A percentile compares a stretch with the other conserved stretches of the same genome.
phyloP scores from a whole-genome alignment of 2,329 filamentous ascomycete species.

The Colletotrichum euphorbiae region DNA sequence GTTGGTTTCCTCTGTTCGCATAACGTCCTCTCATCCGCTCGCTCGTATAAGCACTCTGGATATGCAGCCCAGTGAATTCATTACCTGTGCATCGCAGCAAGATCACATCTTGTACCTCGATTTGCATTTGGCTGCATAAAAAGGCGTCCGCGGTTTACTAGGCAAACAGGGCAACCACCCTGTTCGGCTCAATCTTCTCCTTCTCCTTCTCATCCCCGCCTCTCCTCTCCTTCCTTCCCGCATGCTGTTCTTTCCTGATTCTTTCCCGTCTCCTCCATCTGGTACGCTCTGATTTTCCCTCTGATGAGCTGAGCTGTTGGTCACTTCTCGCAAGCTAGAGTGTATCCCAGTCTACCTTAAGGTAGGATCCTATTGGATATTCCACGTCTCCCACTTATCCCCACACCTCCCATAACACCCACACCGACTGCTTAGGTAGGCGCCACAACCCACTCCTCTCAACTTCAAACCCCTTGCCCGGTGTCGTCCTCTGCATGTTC shows the following conservation, averaged over 20 bases:
- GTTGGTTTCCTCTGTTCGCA: conserved; percentile 9
- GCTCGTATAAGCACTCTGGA: conserved; percentile 28
- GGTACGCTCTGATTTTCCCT: neutral
- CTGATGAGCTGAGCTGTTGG: conserved; percentile 2
- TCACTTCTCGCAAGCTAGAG: conserved; percentile 16
- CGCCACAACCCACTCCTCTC: conserved; percentile 16
- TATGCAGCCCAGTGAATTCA: conserved; percentile 10
- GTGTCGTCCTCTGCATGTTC: neutral
- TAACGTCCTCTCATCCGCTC: neutral
- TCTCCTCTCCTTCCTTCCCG: neutral
- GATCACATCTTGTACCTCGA: conserved; percentile 11
- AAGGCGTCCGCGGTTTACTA: neutral
- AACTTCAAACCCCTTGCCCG: neutral
- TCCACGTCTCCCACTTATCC: conserved; percentile 10
- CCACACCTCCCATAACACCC: conserved; percentile 6
- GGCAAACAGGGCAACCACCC: neutral
- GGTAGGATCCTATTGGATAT: conserved; percentile 9
- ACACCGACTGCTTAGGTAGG: conserved; percentile 4
- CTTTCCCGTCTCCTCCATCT: neutral
- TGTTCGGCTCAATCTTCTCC: neutral
- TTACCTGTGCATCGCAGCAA: neutral
- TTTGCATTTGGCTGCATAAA: conserved; percentile 30
- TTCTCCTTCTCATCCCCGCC: neutral
- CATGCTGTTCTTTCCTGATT: neutral
- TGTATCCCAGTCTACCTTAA: neutral